Conservation (phyloP, 371 early-diverging fungal genomes). For the Mucor racemosus region DNA sequence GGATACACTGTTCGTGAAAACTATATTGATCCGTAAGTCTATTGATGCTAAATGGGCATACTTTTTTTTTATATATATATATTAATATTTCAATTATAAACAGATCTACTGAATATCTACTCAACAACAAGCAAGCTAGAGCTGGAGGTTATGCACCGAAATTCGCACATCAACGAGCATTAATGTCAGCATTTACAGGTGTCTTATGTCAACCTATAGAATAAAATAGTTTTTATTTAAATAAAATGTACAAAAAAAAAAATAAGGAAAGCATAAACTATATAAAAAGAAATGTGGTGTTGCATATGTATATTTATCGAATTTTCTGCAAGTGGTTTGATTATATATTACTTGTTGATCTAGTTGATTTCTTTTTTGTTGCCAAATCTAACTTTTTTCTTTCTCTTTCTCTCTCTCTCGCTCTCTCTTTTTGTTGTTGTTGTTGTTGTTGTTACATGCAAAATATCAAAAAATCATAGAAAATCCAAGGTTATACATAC, state of each 20-base stretch:
- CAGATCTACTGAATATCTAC: conserved; percentile 50
- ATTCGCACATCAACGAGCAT: conserved; percentile 60
- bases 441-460: background rate
- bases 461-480: background rate
- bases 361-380: background rate
- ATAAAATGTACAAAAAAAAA: background rate
- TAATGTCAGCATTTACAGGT: conserved; percentile 62
- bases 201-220: conserved; percentile 36
- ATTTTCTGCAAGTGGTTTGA: background rate
- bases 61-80: background rate
- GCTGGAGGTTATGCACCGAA: conserved; percentile 65
- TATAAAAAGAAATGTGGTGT: background rate
- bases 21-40: conserved; percentile 61
- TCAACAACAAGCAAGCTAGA: conserved; percentile 44
- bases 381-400: background rate
- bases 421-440: too few relatives aligned
- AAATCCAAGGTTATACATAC: background rate
- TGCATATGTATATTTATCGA: background rate
- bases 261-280: background rate
- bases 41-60: background rate
- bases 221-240: conserved; percentile 12
- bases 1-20: conserved; percentile 45
- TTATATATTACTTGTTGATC: conserved; percentile 1
- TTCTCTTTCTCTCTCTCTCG: background rate
- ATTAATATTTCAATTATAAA: background rate